These are phyloP conservation scores for Diaporthe citriasiana DNA, from an alignment of 2,329 filamentous ascomycete genomes.

Conservation along the genomic window DNA sequence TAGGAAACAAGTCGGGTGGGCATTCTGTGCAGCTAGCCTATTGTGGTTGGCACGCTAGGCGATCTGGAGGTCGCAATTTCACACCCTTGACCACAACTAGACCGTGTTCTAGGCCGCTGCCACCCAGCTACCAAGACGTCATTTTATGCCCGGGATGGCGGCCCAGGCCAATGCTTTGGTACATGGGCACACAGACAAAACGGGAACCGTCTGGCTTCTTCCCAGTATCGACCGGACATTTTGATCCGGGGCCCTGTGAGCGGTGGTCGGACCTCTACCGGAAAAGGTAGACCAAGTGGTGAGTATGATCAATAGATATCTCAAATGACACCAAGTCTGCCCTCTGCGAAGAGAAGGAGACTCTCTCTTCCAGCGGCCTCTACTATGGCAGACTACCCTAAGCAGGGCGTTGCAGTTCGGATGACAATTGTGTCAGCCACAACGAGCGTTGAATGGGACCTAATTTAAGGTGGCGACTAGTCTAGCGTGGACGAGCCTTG, in stretches of 20 bases:
- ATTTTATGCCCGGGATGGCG: background rate
- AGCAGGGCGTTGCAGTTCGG: background rate
- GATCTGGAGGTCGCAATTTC: slow-evolving; percentile 17
- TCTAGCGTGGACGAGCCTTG: slow-evolving; percentile 1
- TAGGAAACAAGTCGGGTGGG: background rate
- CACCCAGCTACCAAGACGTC: slow-evolving; percentile 23
- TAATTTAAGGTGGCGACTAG: background rate
- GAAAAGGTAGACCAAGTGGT: background rate
- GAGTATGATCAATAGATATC: background rate
- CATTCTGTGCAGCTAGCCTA: background rate
- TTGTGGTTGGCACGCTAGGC: slow-evolving; percentile 5
- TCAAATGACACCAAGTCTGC: background rate
- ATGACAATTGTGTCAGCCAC: slow-evolving; percentile 1
- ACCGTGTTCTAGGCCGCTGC: slow-evolving; percentile 25
- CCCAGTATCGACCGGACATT: background rate
- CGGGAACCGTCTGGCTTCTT: background rate
- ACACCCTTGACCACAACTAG: slow-evolving; percentile 18
- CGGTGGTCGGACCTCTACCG: background rate
- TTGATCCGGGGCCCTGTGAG: background rate
- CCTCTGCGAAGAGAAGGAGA: background rate
- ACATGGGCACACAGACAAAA: slow-evolving; percentile 6
- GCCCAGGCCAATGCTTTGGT: slow-evolving; percentile 8
- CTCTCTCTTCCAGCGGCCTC: background rate
- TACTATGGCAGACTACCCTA: background rate
- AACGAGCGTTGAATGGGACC: slow-evolving; percentile 7